Evolutionary conservation across 257 asterid genomes (phyloP), one percentile per base, ranked within the genome.

Genomic region (Knoxia roxburghii): DNA sequence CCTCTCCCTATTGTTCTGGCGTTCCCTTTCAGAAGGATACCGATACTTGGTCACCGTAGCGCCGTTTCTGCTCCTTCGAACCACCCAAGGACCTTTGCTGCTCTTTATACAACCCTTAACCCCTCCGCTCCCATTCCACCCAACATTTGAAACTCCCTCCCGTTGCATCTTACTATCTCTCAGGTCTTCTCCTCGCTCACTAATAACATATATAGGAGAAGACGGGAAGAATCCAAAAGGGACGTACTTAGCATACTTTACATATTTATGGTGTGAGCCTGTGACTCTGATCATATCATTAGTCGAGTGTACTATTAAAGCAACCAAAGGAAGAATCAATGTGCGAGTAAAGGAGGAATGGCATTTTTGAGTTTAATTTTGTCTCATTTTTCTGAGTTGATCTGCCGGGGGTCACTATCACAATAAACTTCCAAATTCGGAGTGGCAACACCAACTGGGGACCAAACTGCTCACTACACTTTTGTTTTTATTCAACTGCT

Each of bases 21-120:
- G 55, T 76, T 91, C 96, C 12, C 71, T 72, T 1, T 85, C 98
- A 0, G 96, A 80, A 4, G 96, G 96, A 58, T 69, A 83, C 0
- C 97, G 89, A 23, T 23, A 75, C 65, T 78, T 88, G 13, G 83
- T 85, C 23, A 77, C 77, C 0, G 77, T 43, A 0, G 71, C 78
- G 0, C 89, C 90, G n/a, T 69, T 69, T 58, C 82, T 90, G 61
- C 75, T 18, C 48, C 93, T 77, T 4, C 83, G 83, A 13, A 91
- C 94, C 59, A 78, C 55, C 98, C 95, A 91, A 1, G 96, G 93
- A 41, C 95, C 93, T 48, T 75, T 85, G 39, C 84, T 83, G 1
- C 70, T 74, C 56, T 77, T 91, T 35, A 88, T 91, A 80, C 97
- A 88, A 0, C 97, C 97, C 55, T 75, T 78, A 15, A 43, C 72